phyloP scores from a whole-genome alignment of 2,329 filamentous ascomycete genomes.

The Hymenoscyphus fructigenus region DNA sequence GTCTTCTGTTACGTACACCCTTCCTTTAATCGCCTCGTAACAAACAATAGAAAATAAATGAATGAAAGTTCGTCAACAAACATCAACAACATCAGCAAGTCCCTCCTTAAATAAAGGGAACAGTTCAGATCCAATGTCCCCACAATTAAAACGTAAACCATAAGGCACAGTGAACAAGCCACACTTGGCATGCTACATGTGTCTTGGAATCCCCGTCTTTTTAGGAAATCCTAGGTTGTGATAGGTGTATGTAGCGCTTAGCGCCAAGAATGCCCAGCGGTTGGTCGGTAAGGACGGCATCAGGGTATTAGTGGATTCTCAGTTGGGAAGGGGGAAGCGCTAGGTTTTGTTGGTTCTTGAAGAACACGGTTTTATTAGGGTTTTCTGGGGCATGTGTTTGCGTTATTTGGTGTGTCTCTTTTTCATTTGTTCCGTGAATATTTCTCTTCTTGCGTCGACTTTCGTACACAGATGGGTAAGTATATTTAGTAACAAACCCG shows the following conservation, averaged over 20 bases:
- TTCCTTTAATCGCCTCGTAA: neutral
- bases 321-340: neutral
- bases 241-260: neutral
- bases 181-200: neutral
- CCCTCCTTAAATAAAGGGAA: neutral
- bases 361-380: neutral
- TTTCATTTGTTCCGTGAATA: neutral
- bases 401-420: neutral
- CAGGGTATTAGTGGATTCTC: neutral
- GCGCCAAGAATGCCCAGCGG: constrained; percentile 1
- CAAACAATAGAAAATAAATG: neutral
- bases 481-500: neutral
- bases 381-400: neutral
- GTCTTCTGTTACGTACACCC: too few relatives aligned
- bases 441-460: neutral
- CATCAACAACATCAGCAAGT: too few relatives aligned
- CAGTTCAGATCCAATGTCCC: neutral
- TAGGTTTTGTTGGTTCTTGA: neutral
- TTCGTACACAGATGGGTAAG: neutral
- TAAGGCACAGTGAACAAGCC: constrained; percentile 1
- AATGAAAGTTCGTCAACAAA: neutral
- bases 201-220: neutral
- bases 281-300: neutral
- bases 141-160: neutral
- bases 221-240: neutral